Conservation (phyloP, 2,329 filamentous ascomycete genomes). For the Fusarium liriodendri region DNA sequence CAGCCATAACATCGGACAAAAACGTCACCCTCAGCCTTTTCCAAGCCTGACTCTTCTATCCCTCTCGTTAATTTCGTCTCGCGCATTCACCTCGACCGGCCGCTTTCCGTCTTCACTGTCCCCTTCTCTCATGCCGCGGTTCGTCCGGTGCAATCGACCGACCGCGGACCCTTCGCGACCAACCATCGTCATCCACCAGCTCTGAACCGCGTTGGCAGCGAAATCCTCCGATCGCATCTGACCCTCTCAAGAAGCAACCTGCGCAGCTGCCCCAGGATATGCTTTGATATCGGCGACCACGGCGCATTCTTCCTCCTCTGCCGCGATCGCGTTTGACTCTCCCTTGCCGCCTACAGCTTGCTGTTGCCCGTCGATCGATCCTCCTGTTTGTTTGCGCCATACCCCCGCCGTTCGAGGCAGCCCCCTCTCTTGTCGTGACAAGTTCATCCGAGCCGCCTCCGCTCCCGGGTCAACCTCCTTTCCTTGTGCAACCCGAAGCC, state of each 20-base stretch:
- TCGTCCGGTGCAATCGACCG: constrained; percentile 41
- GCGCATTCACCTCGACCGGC: neutral
- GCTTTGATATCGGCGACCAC: constrained; percentile 36
- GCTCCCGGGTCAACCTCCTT: neutral
- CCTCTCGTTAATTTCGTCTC: neutral
- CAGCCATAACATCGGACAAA: constrained; percentile 24
- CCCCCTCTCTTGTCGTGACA: constrained; percentile 10
- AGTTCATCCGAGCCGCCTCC: constrained; percentile 20
- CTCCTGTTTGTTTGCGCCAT: constrained; percentile 30
- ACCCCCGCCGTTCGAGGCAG: constrained; percentile 19
- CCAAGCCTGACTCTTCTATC: neutral
- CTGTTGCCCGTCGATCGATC: neutral
- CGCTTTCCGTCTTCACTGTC: neutral
- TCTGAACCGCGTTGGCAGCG: constrained; percentile 38
- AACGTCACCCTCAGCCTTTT: constrained; percentile 13
- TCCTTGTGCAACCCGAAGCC: constrained; percentile 23
- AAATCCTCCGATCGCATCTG: neutral
- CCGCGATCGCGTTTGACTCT: constrained; percentile 29
- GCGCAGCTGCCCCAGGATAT: constrained; percentile 29
- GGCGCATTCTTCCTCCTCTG: constrained; percentile 32
- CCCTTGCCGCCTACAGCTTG: constrained; percentile 12
- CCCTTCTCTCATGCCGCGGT: constrained; percentile 38
- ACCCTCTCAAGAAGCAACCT: constrained; percentile 4
- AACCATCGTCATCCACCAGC: constrained; percentile 36
- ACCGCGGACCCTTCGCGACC: constrained; percentile 39